phyloP scores from a whole-genome alignment of 2,329 filamentous ascomycete species.

The Alternaria gansuensis region DNA sequence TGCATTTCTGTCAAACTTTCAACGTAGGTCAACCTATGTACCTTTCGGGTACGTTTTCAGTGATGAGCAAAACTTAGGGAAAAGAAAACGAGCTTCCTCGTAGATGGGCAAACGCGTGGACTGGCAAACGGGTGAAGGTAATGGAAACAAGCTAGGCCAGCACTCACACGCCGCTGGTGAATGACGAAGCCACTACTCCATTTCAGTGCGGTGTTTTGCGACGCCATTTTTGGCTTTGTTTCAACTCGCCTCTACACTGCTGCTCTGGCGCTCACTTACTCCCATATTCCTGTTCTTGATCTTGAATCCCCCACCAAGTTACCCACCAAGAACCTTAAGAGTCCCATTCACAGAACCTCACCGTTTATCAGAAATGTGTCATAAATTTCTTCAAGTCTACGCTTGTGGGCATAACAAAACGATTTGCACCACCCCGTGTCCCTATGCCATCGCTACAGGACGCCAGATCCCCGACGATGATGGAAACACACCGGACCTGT shows the following conservation, averaged over 20 bases:
- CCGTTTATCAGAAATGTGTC: constrained; percentile 31
- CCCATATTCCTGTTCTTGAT: not conserved
- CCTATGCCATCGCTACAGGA: constrained; percentile 22
- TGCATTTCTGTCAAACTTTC: no score
- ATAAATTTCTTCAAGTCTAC: constrained; percentile 39
- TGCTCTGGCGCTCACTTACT: not conserved
- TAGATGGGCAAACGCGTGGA: not conserved
- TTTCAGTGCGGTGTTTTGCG: not conserved
- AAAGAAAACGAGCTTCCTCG: not conserved
- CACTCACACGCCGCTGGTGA: not conserved
- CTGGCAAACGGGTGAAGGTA: not conserved
- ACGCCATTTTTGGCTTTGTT: not conserved
- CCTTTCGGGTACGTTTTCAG: no score
- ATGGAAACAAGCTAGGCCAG: not conserved
- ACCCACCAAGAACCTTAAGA: not conserved
- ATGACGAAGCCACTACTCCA: not conserved
- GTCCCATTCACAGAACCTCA: not conserved
- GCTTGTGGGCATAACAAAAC: constrained; percentile 38
- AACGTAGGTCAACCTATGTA: no score
- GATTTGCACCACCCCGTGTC: constrained; percentile 43
- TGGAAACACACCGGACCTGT: constrained; percentile 1
- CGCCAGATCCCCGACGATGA: not conserved
- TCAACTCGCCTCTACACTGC: not conserved
- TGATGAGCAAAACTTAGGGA: not conserved
- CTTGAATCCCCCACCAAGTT: no score